Evolutionary conservation across 2,329 filamentous ascomycete species (phyloP).

Genomic region (Ophiognomonia clavigignenti-juglandacearum): DNA sequence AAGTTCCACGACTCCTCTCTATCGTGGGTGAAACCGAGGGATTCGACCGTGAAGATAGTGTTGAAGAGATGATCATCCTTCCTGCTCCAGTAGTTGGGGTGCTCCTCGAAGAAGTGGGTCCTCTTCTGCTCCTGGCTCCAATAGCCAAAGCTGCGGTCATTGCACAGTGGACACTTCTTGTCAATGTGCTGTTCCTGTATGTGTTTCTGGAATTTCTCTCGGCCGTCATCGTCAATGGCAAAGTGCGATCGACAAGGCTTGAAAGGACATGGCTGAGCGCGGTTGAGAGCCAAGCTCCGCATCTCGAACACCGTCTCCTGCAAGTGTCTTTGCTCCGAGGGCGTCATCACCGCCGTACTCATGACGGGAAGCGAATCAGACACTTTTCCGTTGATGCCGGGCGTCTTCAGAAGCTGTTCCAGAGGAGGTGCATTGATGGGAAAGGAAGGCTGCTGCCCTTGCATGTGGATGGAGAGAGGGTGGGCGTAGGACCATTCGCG

Average conservation of each 20-base stretch:
- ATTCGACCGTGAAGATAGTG: neutral
- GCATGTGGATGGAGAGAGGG: conserved; percentile 21
- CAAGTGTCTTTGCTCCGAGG: conserved; percentile 33
- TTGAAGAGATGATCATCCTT: conserved; percentile 3
- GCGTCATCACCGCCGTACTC: conserved; percentile 34
- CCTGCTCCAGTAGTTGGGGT: conserved; percentile 19
- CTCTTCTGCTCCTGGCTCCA: conserved; percentile 23
- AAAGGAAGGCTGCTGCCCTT: conserved; percentile 26
- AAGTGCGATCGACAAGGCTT: conserved; percentile 31
- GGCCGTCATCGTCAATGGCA: conserved; percentile 22
- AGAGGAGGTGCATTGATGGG: conserved; percentile 29
- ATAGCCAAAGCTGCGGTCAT: conserved; percentile 25
- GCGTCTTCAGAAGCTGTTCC: conserved; percentile 32
- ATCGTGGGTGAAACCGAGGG: neutral
- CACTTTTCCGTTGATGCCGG: conserved; percentile 18
- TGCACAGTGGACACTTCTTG: conserved; percentile 32
- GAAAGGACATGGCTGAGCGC: conserved; percentile 34
- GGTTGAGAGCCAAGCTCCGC: conserved; percentile 29
- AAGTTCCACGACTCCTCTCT: conserved; percentile 16
- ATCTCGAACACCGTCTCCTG: conserved; percentile 30
- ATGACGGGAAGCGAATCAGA: conserved; percentile 29
- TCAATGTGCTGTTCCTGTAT: conserved; percentile 28
- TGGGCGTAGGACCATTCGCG: conserved; percentile 26
- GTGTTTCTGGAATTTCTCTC: conserved; percentile 28
- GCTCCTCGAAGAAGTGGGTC: conserved; percentile 26